Conservation (phyloP, 805 yeast genomes). For the Wickerhamomyces chambardii region DNA sequence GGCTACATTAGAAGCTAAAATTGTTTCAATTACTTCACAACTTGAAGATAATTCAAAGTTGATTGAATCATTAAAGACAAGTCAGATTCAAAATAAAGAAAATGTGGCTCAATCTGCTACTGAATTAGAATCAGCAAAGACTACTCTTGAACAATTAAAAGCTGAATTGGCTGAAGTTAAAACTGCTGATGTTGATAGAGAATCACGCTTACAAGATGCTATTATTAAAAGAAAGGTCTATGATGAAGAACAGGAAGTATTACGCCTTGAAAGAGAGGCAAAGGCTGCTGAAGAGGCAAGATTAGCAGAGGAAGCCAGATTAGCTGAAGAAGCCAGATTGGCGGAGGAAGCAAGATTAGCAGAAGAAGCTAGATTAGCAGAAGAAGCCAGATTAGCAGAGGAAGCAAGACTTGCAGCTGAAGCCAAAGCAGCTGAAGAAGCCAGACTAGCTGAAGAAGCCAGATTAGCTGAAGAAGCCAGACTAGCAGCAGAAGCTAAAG, state of each 20-base stretch:
- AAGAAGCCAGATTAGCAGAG: conserved; percentile 4
- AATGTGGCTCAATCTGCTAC: conserved; percentile 8
- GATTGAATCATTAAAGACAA: conserved; percentile 10
- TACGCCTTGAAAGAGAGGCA: conserved; percentile 8
- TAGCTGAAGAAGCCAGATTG: conserved; percentile 3
- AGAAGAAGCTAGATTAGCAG: conserved; percentile 1
- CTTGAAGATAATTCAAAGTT: conserved; percentile 11
- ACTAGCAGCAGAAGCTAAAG: conserved; percentile 6
- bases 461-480: conserved; percentile 4
- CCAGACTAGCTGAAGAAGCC: too few species aligned
- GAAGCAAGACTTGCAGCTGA: conserved; percentile 7
- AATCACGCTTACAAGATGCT: conserved; percentile 15
- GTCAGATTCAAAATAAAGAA: conserved; percentile 3
- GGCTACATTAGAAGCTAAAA: conserved; percentile 10
- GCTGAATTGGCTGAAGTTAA: conserved; percentile 12
- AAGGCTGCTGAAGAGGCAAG: conserved; percentile 1
- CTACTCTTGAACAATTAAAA: conserved; percentile 9
- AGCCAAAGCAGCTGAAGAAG: not conserved
- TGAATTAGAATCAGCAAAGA: conserved; percentile 9
- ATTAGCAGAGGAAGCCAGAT: conserved; percentile 3
- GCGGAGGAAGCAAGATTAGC: not conserved
- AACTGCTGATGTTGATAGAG: conserved; percentile 12
- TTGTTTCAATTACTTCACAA: conserved; percentile 7
- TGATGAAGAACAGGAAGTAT: conserved; percentile 10
- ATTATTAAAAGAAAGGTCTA: conserved; percentile 12